Conservation (phyloP, 768 basidiomycete genomes). For the Lactifluus pinguis region DNA sequence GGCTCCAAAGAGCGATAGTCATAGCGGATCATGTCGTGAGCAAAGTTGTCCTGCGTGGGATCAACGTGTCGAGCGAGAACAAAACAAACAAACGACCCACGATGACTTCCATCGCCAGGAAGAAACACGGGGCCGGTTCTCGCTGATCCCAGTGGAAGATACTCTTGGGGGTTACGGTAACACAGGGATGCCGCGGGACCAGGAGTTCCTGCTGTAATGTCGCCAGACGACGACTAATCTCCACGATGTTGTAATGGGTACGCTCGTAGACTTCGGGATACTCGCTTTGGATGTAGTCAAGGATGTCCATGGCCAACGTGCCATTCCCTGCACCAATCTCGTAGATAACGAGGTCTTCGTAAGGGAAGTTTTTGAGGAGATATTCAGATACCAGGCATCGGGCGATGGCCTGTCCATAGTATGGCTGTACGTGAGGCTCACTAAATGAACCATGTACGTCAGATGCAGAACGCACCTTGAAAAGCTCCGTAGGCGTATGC, state of each 20-base stretch:
- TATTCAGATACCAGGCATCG: slow-evolving; percentile 87
- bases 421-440: slow-evolving; percentile 49
- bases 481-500: slow-evolving; percentile 97
- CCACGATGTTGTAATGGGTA: slow-evolving; percentile 89
- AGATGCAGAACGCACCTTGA: slow-evolving; percentile 58
- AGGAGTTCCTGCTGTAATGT: slow-evolving; percentile 61
- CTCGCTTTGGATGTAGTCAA: slow-evolving; percentile 64
- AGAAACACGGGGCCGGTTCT: slow-evolving; percentile 81
- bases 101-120: slow-evolving; percentile 92
- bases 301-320: slow-evolving; percentile 82
- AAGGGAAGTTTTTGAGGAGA: slow-evolving; percentile 90
- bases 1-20: slow-evolving; percentile 72
- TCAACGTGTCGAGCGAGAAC: background rate
- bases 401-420: slow-evolving; percentile 87
- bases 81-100: slow-evolving; percentile 39
- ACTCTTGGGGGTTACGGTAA: slow-evolving; percentile 62
- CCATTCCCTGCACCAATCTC: slow-evolving; percentile 99
- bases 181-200: slow-evolving; percentile 53
- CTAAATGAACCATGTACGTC: slow-evolving; percentile 1
- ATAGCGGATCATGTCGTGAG: slow-evolving; percentile 92
- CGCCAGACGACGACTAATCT: slow-evolving; percentile 79
- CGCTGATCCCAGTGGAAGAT: slow-evolving; percentile 76
- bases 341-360: slow-evolving; percentile 92
- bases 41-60: slow-evolving; percentile 75
- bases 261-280: slow-evolving; percentile 91